Evolutionary conservation across 495 filamentous ascomycete species (phyloP), one percentile per base, ranked within the genome.

Genomic region (Aspergillus bertholletiae): DNA sequence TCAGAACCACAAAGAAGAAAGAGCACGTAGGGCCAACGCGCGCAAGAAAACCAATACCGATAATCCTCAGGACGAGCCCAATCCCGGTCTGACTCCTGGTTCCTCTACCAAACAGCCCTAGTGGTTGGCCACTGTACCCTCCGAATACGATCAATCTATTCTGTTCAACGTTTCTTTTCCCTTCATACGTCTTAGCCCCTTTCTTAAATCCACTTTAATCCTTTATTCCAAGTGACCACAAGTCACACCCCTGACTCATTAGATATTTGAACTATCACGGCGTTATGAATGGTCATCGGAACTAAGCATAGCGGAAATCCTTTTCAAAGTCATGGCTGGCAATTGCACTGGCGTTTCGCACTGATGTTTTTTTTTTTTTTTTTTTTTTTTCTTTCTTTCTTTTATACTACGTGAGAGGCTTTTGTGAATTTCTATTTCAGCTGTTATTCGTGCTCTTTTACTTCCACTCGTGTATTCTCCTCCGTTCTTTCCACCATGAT

Each of bases 1-100:
- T 15, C 50, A 61, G 41, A 46, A 54, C 12, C 52, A 61, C 26
- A 58, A 58, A n/a, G 53, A 65, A 20, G 46, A 57, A 35, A 49
- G 62, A 32, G 62, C 62, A 3, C 58, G 54, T 22, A 53, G 58
- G 18, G 53, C 62, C 11, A 55, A 58, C 18, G 55, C 62, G 26
- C 56, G 58, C 41, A 61, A 45, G 13, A 64, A 56, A 35, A 50
- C 37, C 15, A 23, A 48, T 12, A 24, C 51, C 1, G 48, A 43
- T 9, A 48, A 40, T n/a, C 12, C 37, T 9, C n/a, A n/a, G n/a
- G 30, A 43, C 11, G 35, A 53, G 15, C 22, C 52, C 11, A 40
- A 55, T 21, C 20, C 51, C 18, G 20, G 17, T 9, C 18, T 13
- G 28, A 7, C 18, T 13, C 21, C 5, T 22, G 20, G 39, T 18